A percentile compares a stretch with the other conserved stretches of the same genome.
phyloP scores from a whole-genome alignment of 139 green algal species.

The Yamagishiella unicocca region DNA sequence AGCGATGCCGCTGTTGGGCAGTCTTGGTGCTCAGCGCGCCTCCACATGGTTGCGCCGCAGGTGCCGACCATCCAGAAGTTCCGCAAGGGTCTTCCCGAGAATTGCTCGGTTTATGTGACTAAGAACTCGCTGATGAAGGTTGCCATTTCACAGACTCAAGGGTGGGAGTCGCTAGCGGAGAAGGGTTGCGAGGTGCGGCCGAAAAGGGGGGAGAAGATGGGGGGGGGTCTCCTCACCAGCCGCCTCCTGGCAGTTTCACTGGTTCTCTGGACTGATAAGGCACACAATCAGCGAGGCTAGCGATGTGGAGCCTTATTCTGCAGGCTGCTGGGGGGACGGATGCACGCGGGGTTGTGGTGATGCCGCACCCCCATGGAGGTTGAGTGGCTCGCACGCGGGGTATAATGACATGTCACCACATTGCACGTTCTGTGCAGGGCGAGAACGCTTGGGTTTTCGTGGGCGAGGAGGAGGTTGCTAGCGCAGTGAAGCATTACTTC shows the following conservation, averaged over 20 bases:
- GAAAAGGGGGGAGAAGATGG: not conserved
- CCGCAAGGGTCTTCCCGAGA: conserved; percentile 76
- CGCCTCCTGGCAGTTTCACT: too few species aligned
- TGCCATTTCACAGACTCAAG: conserved; percentile 74
- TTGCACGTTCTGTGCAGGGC: too few species aligned
- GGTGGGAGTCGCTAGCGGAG: conserved; percentile 67
- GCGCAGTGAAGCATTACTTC: conserved; percentile 81
- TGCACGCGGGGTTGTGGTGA: too few species aligned
- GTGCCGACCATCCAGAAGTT: conserved; percentile 85
- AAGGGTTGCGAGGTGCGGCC: conserved; percentile 60
- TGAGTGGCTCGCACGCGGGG: too few species aligned
- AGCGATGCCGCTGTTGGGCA: not conserved
- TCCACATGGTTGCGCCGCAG: conserved; percentile 46
- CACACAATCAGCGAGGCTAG: too few species aligned
- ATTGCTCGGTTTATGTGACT: conserved; percentile 76
- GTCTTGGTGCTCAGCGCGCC: conserved; percentile 12
- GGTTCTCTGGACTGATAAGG: too few species aligned
- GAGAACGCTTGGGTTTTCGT: conserved; percentile 94
- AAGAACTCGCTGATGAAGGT: conserved; percentile 92
- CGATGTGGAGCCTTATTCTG: too few species aligned
- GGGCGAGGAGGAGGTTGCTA: conserved; percentile 82
- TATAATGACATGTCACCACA: too few species aligned
- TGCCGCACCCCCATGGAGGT: too few species aligned
- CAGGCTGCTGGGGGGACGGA: too few species aligned
- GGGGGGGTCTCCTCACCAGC: too few species aligned